phyloP scores from a whole-genome alignment of 805 yeast genomes.

The Starmerella tilneyi region DNA sequence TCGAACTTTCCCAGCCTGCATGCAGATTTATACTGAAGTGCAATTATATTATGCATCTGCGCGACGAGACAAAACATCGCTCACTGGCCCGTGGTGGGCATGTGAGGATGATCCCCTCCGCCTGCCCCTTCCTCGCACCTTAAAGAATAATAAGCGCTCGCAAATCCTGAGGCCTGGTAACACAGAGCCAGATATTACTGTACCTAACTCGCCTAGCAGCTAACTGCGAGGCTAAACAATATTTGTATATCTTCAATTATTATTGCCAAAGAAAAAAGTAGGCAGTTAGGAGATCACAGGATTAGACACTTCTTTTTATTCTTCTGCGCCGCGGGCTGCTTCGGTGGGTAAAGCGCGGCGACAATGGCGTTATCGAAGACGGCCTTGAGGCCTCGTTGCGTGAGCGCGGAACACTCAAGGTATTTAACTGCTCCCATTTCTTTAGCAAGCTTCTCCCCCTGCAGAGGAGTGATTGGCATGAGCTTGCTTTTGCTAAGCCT shows the following conservation, averaged over 20 bases:
- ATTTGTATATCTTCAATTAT: too few species aligned
- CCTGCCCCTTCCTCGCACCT: too few species aligned
- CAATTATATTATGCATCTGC: too few species aligned
- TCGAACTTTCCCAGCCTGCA: too few species aligned
- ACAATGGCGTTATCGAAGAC: slow-evolving; percentile 98
- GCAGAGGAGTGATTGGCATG: slow-evolving; percentile 72
- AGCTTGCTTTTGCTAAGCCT: slow-evolving; percentile 84
- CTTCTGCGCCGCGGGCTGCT: slow-evolving; percentile 52
- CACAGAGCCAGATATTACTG: too few species aligned
- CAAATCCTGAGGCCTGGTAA: not conserved
- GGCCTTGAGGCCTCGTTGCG: slow-evolving; percentile 92
- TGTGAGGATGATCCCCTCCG: too few species aligned
- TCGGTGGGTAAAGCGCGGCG: slow-evolving; percentile 96
- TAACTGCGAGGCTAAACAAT: too few species aligned
- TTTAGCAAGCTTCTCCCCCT: slow-evolving; percentile 86
- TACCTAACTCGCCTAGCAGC: too few species aligned
- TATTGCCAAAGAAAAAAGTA: not conserved
- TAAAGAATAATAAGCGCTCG: not conserved
- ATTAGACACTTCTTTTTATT: slow-evolving; percentile 62
- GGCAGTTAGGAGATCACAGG: slow-evolving; percentile 38
- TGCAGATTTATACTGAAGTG: too few species aligned
- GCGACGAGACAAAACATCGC: too few species aligned
- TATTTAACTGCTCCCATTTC: slow-evolving; percentile 92
- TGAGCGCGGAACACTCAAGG: slow-evolving; percentile 95
- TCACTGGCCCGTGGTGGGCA: too few species aligned